Conservation (phyloP, 345 rosid species). For the Camelina hispida region DNA sequence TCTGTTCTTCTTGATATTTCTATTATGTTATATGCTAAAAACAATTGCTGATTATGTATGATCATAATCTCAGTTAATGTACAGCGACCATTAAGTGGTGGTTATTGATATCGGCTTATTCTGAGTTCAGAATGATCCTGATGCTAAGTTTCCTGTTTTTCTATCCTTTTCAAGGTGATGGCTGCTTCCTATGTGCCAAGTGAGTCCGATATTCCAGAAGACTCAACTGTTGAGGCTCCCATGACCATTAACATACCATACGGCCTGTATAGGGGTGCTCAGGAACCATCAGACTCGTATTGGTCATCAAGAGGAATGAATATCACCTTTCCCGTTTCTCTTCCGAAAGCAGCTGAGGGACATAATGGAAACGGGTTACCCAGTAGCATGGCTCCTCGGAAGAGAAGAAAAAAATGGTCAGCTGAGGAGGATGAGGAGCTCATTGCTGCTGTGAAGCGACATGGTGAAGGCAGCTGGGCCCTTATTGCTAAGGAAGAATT, state of each 20-base stretch:
- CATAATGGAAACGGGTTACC: constrained; percentile 55
- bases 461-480: constrained; percentile 94
- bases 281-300: constrained; percentile 57
- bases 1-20: constrained; percentile 12
- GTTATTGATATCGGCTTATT: constrained; percentile 5
- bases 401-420: constrained; percentile 78
- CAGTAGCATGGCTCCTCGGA: constrained; percentile 55
- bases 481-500: constrained; percentile 64
- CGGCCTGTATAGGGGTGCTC: constrained; percentile 48
- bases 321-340: constrained; percentile 80
- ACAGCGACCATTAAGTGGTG: not conserved
- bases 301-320: constrained; percentile 62
- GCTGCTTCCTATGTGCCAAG: constrained; percentile 77
- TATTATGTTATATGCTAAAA: constrained; percentile 4
- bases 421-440: constrained; percentile 63
- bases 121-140: constrained; percentile 13
- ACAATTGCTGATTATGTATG: constrained; percentile 6
- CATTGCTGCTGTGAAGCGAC: constrained; percentile 72
- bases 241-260: constrained; percentile 85
- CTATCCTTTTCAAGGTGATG: constrained; percentile 61
- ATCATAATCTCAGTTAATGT: constrained; percentile 26
- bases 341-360: constrained; percentile 70
- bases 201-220: constrained; percentile 61
- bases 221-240: constrained; percentile 75
- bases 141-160: constrained; percentile 19